phyloP scores from a whole-genome alignment of 2,329 filamentous ascomycete genomes.

The Penicillium sp. region DNA sequence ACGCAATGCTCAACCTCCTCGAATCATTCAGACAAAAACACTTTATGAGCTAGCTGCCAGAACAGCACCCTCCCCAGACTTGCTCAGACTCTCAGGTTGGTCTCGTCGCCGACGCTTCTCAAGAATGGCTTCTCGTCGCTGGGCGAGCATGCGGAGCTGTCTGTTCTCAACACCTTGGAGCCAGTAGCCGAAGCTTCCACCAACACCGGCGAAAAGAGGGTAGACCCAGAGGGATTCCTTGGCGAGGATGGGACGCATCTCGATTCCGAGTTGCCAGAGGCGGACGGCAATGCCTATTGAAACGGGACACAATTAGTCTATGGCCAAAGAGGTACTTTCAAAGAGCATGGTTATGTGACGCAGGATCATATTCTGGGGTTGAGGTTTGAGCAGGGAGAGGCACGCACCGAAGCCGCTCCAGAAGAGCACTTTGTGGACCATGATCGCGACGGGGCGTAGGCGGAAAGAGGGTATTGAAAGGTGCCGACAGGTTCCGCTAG shows the following conservation, averaged over 20 bases:
- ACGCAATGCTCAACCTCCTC: conserved; percentile 19
- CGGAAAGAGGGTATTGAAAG: conserved; percentile 13
- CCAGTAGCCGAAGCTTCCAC: conserved; percentile 96
- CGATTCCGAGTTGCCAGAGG: conserved; percentile 95
- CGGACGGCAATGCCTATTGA: conserved; percentile 78
- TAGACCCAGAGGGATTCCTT: conserved; percentile 83
- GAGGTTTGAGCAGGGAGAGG: conserved; percentile 12
- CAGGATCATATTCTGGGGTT: not conserved
- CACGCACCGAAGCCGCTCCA: conserved; percentile 77
- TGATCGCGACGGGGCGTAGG: conserved; percentile 28
- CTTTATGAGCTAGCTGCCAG: conserved; percentile 39
- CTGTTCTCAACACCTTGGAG: conserved; percentile 82
- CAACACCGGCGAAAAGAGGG: conserved; percentile 80
- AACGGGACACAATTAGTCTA: conserved; percentile 13
- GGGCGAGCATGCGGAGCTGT: conserved; percentile 72
- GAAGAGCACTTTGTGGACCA: conserved; percentile 55
- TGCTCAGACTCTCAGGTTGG: conserved; percentile 57
- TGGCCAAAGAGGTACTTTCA: not conserved
- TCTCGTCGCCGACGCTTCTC: conserved; percentile 85
- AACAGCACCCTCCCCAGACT: conserved; percentile 34
- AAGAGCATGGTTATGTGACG: not conserved
- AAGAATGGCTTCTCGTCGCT: conserved; percentile 75
- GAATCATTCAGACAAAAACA: conserved; percentile 10
- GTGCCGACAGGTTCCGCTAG: conserved; percentile 4
- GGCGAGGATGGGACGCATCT: conserved; percentile 94